Evolutionary conservation across 495 filamentous ascomycete genomes (phyloP).

Genomic region (Aspergillus diversus): DNA sequence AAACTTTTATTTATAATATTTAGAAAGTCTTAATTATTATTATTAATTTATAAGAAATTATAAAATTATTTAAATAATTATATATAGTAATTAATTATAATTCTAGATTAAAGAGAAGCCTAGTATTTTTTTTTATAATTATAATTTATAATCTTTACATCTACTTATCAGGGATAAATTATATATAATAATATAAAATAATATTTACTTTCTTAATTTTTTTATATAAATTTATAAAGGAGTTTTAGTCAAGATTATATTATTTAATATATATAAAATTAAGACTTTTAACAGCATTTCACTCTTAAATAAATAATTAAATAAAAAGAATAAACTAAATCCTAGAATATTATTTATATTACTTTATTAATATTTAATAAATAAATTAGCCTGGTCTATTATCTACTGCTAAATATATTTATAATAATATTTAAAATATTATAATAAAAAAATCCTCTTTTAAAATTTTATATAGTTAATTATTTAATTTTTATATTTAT

Average conservation of each 20-base stretch:
- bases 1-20: too few species aligned
- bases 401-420: background rate
- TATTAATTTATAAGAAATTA: too few species aligned
- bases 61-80: too few species aligned
- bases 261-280: background rate
- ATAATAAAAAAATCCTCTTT: too few species aligned
- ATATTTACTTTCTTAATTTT: background rate
- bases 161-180: background rate
- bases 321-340: slow-evolving; percentile 1
- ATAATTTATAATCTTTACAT: slow-evolving; percentile 1
- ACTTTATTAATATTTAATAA: background rate
- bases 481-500: background rate
- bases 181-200: slow-evolving; percentile 3
- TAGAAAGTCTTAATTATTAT: too few species aligned
- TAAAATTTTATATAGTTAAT: background rate
- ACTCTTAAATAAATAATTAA: background rate
- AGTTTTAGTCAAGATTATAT: background rate
- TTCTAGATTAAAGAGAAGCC: background rate
- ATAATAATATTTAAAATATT: background rate
- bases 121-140: background rate
- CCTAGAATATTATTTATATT: too few species aligned
- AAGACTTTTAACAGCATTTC: background rate
- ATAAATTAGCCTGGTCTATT: background rate
- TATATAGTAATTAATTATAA: background rate
- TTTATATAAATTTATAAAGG: background rate